These are phyloP conservation scores for Phytophthora pinifolia DNA, from an alignment of 352 stramenopile genomes.

Conservation along the genomic window DNA sequence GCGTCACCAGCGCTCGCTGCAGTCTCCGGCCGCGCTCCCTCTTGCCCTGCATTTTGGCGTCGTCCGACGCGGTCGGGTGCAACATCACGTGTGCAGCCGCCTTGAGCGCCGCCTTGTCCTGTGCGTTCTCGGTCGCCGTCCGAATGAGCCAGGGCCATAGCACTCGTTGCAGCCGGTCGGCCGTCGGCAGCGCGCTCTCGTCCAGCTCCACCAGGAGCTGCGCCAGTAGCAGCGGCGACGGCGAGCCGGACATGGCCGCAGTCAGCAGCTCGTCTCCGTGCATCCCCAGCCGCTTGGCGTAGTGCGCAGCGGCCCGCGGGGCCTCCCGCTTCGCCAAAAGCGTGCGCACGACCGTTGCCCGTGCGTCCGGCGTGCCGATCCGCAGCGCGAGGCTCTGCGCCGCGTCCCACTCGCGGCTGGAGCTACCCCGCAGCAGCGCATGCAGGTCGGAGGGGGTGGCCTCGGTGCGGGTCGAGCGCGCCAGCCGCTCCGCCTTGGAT, in stretches of 20 bases:
- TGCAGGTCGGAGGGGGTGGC: slow-evolving; percentile 20
- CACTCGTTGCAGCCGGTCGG: slow-evolving; percentile 43
- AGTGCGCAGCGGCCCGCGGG: slow-evolving; percentile 64
- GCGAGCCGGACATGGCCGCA: slow-evolving; percentile 5
- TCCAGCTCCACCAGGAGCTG: slow-evolving; percentile 63
- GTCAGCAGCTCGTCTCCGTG: slow-evolving; percentile 32
- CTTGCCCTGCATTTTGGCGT: slow-evolving; percentile 30
- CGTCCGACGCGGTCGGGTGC: slow-evolving; percentile 14
- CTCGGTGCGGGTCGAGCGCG: slow-evolving; percentile 6
- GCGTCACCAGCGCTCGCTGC: slow-evolving; percentile 46
- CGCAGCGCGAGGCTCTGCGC: slow-evolving; percentile 56
- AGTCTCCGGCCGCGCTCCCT: slow-evolving; percentile 35
- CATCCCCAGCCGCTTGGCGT: slow-evolving; percentile 56
- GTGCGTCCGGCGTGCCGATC: slow-evolving; percentile 37
- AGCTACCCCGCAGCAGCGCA: slow-evolving; percentile 28
- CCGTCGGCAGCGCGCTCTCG: slow-evolving; percentile 31
- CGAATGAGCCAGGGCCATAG: slow-evolving; percentile 60
- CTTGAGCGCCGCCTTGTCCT: slow-evolving; percentile 25
- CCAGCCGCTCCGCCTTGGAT: slow-evolving; percentile 55
- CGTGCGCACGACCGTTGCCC: slow-evolving; percentile 34
- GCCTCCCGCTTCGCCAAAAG: slow-evolving; percentile 42
- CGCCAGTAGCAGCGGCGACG: slow-evolving; percentile 40
- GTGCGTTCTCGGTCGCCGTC: slow-evolving; percentile 10
- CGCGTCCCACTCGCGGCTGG: slow-evolving; percentile 58
- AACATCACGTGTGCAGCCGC: slow-evolving; percentile 45